These are phyloP conservation scores for Neurospora sublineolata DNA, from an alignment of 495 filamentous ascomycete genomes.

Conservation along the genomic window DNA sequence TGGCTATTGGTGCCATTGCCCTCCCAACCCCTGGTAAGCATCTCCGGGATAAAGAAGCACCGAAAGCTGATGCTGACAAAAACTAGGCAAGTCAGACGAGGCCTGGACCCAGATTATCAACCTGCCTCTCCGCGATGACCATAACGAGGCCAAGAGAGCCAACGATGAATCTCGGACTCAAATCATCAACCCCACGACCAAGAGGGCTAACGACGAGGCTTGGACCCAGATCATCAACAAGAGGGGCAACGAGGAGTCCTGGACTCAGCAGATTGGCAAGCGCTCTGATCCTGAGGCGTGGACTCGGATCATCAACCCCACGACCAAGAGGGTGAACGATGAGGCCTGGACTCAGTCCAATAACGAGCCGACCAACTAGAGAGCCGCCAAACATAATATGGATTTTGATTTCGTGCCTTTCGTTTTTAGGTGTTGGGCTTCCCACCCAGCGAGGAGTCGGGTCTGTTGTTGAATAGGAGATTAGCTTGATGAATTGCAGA, in stretches of 20 bases:
- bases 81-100: not conserved
- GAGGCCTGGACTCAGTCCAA: not conserved
- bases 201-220: not conserved
- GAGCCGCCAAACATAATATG: not conserved
- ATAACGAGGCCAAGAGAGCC: not conserved
- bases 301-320: not conserved
- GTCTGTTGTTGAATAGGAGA: not conserved
- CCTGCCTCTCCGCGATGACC: not conserved
- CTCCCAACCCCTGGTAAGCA: not conserved
- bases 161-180: not conserved
- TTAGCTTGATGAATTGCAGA: not conserved
- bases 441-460: not conserved
- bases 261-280: not conserved
- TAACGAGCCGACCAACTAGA: not conserved
- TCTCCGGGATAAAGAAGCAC: not conserved
- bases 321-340: not conserved
- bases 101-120: not conserved
- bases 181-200: not conserved
- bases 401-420: not conserved
- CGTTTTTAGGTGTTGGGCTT: not conserved
- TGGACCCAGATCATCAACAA: not conserved
- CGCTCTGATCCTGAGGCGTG: not conserved
- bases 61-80: not conserved
- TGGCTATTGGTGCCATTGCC: not conserved
- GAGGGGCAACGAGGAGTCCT: not conserved